Evolutionary conservation across 2,329 filamentous ascomycete species (phyloP), one percentile per base, ranked within the genome.

Genomic region (Cladosporium halotolerans): DNA sequence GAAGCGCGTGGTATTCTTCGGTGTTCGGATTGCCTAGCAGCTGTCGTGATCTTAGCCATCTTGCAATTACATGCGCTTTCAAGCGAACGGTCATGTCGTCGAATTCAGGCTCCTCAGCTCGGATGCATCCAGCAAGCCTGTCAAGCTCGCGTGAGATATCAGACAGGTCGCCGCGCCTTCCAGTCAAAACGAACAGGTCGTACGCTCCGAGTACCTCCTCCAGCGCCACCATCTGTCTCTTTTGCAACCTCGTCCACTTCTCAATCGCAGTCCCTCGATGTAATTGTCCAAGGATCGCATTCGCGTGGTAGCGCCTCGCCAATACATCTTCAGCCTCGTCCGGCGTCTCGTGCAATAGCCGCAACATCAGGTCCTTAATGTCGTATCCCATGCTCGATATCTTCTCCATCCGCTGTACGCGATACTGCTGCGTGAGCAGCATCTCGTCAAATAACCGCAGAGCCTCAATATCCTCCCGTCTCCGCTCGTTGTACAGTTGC

Each of bases 181-280:
- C 85, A 59, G 86, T 82, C 28, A 92, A 74, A 43, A 95, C 82
- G 70, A 97, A 97, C 70, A 97, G 79, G 69, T 97, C 93, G 68
- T 95, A 95, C 11, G 86, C 86, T 16, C 84, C 86, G 13, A 97
- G 73, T 1, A 86, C 86, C 54, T 80, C 79, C 66, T 96, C 91
- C 16, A 96, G 75, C 7, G 80, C 68, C 18, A 83, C 73, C 51
- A 74, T 70, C 50, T 79, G 75, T 5, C 77, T 73, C 23, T 71
- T 66, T 40, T 68, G 71, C 50, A 88, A 60, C 51, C 77, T 77
- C 57, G 73, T 74, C 92, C 91, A 97, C 66, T 88, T 81, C 40
- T 84, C 78, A 52, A 97, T 78, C 7, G 90, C 92, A 53, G 87
- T 80, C 58, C 82, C 81, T 57, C 92, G 83, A 68, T 97, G 88